Evolutionary conservation across 2,329 filamentous ascomycete genomes (phyloP).

Genomic region (Aspergillus amoenus): DNA sequence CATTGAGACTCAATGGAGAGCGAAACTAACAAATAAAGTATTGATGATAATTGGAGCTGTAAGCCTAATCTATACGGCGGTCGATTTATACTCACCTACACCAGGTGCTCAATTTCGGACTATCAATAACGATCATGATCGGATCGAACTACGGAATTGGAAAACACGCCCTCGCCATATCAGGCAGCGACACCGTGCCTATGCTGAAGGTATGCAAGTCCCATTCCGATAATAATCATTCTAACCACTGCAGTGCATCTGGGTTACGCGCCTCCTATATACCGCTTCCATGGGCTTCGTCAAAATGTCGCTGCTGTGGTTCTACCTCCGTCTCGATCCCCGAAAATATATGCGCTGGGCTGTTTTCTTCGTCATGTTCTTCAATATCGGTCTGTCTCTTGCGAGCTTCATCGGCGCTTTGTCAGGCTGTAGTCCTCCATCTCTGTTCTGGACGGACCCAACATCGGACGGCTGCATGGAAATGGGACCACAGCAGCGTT

Average conservation of each 20-base stretch:
- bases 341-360: background rate
- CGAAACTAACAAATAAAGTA: background rate
- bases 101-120: too few relatives aligned
- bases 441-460: background rate
- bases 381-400: background rate
- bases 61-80: background rate
- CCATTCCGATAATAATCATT: background rate
- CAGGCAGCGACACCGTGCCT: background rate
- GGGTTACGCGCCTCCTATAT: background rate
- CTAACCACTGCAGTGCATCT: background rate
- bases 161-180: background rate
- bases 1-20: background rate
- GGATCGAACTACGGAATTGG: background rate
- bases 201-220: background rate
- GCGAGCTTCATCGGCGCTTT: constrained; percentile 3
- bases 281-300: background rate
- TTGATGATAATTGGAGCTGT: background rate
- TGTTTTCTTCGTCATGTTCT: background rate
- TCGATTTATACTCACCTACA: too few relatives aligned
- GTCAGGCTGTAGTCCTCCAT: background rate
- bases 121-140: too few relatives aligned
- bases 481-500: constrained; percentile 8
- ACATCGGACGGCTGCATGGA: constrained; percentile 10
- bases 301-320: constrained; percentile 1
- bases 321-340: constrained; percentile 1